Base-by-base conservation (phyloP, 768 basidiomycete genomes). In the Russula emetica region DNA sequence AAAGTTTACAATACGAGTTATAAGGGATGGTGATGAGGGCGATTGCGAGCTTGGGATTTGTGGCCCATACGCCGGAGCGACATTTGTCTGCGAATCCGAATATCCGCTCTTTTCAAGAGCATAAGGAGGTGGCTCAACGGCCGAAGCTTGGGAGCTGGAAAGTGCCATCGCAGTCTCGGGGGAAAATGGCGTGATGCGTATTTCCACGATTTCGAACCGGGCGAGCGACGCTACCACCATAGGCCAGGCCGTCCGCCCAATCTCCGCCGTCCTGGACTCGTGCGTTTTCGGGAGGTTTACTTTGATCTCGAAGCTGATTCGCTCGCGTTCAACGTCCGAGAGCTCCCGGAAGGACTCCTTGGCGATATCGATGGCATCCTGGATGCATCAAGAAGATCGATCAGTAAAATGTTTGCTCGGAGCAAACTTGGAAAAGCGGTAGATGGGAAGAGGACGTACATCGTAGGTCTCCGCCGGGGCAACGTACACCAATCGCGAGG, bases 401-500 rank as follows among this genome's bases (percentile, higher is more conserved):
- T 40, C 5, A 40, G 38, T 40, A 18, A 40, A 14, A 36, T 5
- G 7, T n/a, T 30, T 1, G 44, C 38, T 18, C 38, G 30, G 5
- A 10, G 22, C 1, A 24, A 7, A 36, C 22, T 1, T 30, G 14
- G 38, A 0, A 36, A 30, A 7, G 34, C 44, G 16, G 10, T 36
- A 36, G 36, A 36, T 36, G 13, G 36, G 36, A 36, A 36, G 3
- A 14, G 13, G 36, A 13, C 13, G 36, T 45, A 70, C 73, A 26
- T 71, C 67, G 55, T 71, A 71, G 36, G 68, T 58, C 6, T 62
- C 53, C 14, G 65, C 70, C 0, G 70, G 68, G 0, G 64, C 66
- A 2, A 75, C 73, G 58, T 74, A 75, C 11, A 71, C 73, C 67
- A 73, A 58, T 22, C 58, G 51, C 0, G 65, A 67, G 42, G 62